phyloP scores from a whole-genome alignment of 1,139 yeast genomes.

The Taphrina populina region DNA sequence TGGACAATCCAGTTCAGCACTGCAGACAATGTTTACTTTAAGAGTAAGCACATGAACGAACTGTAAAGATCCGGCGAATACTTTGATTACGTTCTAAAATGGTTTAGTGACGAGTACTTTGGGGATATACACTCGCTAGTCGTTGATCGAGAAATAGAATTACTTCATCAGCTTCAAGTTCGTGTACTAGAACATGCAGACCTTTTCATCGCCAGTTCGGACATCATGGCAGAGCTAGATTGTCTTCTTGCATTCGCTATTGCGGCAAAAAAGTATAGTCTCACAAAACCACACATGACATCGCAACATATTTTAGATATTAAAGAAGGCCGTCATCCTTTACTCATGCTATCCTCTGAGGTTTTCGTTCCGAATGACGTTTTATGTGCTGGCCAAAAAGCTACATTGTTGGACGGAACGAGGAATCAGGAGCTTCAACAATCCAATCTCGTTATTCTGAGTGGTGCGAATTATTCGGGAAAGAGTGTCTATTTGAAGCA shows the following conservation, averaged over 20 bases:
- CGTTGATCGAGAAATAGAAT: constrained; percentile 48
- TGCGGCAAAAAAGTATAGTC: constrained; percentile 45
- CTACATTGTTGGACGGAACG: constrained; percentile 35
- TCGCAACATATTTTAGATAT: constrained; percentile 42
- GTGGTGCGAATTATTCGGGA: constrained; percentile 99
- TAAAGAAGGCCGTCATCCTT: constrained; percentile 47
- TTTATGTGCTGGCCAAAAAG: constrained; percentile 41
- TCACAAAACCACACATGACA: constrained; percentile 48
- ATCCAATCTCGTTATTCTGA: constrained; percentile 74
- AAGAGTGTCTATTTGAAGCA: constrained; percentile 92
- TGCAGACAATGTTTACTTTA: constrained; percentile 47
- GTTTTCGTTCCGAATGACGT: constrained; percentile 49
- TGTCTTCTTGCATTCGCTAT: constrained; percentile 47
- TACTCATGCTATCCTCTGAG: constrained; percentile 47
- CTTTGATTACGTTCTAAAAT: too few species aligned
- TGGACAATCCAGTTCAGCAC: constrained; percentile 51
- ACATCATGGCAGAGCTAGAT: constrained; percentile 47
- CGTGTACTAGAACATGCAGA: constrained; percentile 41
- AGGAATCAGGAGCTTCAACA: constrained; percentile 45
- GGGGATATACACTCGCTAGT: constrained; percentile 51
- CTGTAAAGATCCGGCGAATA: constrained; percentile 39
- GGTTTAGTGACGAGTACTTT: constrained; percentile 44
- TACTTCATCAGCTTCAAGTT: constrained; percentile 46
- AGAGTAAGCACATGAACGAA: constrained; percentile 43
- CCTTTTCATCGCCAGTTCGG: constrained; percentile 40